Evolutionary conservation across 805 yeast species (phyloP).

Genomic region (Ogataea saltuana): DNA sequence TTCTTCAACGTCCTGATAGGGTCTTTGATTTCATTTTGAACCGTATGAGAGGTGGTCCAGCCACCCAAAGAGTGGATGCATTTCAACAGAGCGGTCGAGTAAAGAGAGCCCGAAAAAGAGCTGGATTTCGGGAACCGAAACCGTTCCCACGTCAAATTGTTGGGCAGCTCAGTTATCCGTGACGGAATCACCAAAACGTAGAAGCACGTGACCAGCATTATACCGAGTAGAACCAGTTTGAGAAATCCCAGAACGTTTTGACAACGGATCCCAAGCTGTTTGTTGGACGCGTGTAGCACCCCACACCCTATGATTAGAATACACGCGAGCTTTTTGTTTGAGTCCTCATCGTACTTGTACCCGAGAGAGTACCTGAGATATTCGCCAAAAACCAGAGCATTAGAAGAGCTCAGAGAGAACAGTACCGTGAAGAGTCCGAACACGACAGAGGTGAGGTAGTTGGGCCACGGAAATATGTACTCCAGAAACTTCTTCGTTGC

Average conservation of each 20-base stretch:
- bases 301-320: conserved; percentile 19
- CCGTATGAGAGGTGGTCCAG: conserved; percentile 51
- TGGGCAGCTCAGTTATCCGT: conserved; percentile 20
- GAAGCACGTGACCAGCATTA: conserved; percentile 42
- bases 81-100: conserved; percentile 47
- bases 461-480: conserved; percentile 57
- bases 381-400: conserved; percentile 51
- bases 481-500: conserved; percentile 69
- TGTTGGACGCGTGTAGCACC: conserved; percentile 42
- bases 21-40: conserved; percentile 47
- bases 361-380: conserved; percentile 44
- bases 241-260: conserved; percentile 48
- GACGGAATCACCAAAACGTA: conserved; percentile 42
- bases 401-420: conserved; percentile 45
- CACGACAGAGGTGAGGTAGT: conserved; percentile 42
- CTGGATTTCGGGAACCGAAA: conserved; percentile 22
- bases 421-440: conserved; percentile 44
- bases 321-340: conserved; percentile 21
- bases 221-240: conserved; percentile 41
- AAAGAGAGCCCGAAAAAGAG: conserved; percentile 35
- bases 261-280: conserved; percentile 41
- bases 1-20: conserved; percentile 45
- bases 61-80: conserved; percentile 49
- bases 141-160: conserved; percentile 19
- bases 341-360: conserved; percentile 35